Evolutionary conservation across 768 basidiomycete genomes (phyloP), one percentile per base, ranked within the genome.

Genomic region (Leucocoprinus birnbaumii): DNA sequence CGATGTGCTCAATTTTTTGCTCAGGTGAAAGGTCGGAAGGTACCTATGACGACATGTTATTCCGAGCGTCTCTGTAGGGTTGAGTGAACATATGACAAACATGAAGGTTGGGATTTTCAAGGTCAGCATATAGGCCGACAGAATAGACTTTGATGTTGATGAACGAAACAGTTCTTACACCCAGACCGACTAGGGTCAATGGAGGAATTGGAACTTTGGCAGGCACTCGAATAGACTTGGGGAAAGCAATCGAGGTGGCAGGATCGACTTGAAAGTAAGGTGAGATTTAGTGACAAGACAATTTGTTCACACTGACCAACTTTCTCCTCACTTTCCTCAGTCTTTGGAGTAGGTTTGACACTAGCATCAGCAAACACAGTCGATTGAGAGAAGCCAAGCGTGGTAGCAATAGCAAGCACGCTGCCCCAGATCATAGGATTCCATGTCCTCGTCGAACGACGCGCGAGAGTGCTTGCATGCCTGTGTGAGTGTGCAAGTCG

Each of bases 101-200:
- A 51, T 78, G 77, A 55, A 90, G 74, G 40, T 75, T 77, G 0
- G 85, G 81, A 58, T 85, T 81, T n/a, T 73, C 63, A 42, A 93
- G 71, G 66, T 96, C 92, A 5, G 91, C 88, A 67, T 96, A 97
- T 71, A 97, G 93, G 2, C 82, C 94, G 31, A 92, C 84, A 10
- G 88, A 89, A 70, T 97, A 97, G 14, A 96, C 94, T 65, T 91
- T 85, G 59, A 97, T 82, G 6, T 86, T 79, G 37, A 96, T 75
- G 70, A 97, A 94, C 13, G 92, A 93, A 26, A 97, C 93, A 0
- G 86, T 91, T 48, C 94, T 78, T 37, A 94, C 91, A 21, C 94
- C 94, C 1, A 92, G 73, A 5, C 94, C 94, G 18, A 97, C 71
- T 4, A 96, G 79, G 10, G 83, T 79, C 62, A 91, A 80, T 1